Conservation (phyloP, 2,329 filamentous ascomycete species). For the Claviceps sp. region DNA sequence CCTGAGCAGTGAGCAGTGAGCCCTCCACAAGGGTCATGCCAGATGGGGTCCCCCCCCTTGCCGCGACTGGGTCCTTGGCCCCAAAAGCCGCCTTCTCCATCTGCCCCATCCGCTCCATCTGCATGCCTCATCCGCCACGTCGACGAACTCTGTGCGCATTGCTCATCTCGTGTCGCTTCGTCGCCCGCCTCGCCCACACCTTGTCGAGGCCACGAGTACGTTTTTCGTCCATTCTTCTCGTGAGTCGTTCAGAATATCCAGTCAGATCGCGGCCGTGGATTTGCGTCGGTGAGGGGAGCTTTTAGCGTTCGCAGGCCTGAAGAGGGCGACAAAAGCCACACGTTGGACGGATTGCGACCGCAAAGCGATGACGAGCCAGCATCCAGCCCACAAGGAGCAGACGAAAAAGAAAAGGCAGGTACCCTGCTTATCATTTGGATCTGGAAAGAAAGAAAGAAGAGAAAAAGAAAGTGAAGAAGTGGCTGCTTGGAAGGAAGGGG, state of each 20-base stretch:
- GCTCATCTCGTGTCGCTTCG: neutral
- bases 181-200: too few relatives aligned
- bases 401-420: neutral
- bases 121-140: slow-evolving; percentile 1
- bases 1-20: too few relatives aligned
- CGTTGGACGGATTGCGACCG: too few relatives aligned
- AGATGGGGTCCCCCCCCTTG: slow-evolving; percentile 5
- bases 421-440: slow-evolving; percentile 6
- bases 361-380: neutral
- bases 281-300: too few relatives aligned
- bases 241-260: too few relatives aligned
- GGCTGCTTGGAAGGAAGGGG: slow-evolving; percentile 14
- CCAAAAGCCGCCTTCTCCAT: slow-evolving; percentile 1
- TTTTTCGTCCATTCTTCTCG: too few relatives aligned
- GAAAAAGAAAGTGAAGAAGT: slow-evolving; percentile 13
- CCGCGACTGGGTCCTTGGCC: slow-evolving; percentile 3
- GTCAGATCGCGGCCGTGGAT: too few relatives aligned
- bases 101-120: neutral
- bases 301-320: too few relatives aligned
- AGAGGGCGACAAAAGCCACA: too few relatives aligned
- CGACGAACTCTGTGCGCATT: neutral
- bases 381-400: slow-evolving; percentile 5
- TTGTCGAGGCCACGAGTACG: too few relatives aligned
- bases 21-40: slow-evolving; percentile 2
- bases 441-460: slow-evolving; percentile 11